Percentiles rank a stretch among this genome's conserved stretches.
Evolutionary conservation across 352 stramenopile genomes (phyloP).

Genomic region (Pythium dissotocum): DNA sequence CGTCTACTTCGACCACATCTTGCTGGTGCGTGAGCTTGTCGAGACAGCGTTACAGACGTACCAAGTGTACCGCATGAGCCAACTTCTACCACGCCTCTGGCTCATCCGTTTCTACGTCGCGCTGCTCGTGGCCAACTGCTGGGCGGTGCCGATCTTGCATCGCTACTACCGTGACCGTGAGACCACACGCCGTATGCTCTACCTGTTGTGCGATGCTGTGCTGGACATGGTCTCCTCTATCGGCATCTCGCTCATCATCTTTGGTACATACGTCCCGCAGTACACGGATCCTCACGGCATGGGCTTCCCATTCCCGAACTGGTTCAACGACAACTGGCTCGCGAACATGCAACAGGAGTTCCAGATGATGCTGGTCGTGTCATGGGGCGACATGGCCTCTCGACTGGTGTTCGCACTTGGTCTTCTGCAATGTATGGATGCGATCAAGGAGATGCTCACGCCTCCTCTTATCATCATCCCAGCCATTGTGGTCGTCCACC

Average conservation of each 20-base stretch:
- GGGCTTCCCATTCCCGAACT: constrained; percentile 6
- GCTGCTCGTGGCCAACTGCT: constrained; percentile 16
- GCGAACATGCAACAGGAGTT: not conserved
- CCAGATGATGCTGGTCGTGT: constrained; percentile 6
- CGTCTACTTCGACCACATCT: constrained; percentile 10
- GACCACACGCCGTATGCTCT: not conserved
- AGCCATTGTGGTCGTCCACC: not conserved
- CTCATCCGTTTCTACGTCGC: constrained; percentile 17
- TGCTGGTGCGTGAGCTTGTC: constrained; percentile 1
- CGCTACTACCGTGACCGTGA: not conserved
- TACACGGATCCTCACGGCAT: constrained; percentile 8
- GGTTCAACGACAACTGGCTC: constrained; percentile 13
- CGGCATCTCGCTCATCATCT: constrained; percentile 13
- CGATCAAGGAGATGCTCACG: too few species aligned
- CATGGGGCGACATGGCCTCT: constrained; percentile 9
- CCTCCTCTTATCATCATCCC: not conserved
- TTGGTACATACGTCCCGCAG: constrained; percentile 7
- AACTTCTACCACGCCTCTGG: constrained; percentile 1
- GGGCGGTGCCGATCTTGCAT: constrained; percentile 2
- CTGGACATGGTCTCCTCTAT: constrained; percentile 1
- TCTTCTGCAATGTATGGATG: not conserved
- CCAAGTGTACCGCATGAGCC: constrained; percentile 11
- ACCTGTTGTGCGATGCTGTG: not conserved
- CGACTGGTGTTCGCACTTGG: constrained; percentile 6
- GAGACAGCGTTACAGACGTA: constrained; percentile 18